Percentiles rank a stretch among this genome's conserved stretches.
phyloP scores from a whole-genome alignment of 805 yeast species.

The Candida tibetensis region DNA sequence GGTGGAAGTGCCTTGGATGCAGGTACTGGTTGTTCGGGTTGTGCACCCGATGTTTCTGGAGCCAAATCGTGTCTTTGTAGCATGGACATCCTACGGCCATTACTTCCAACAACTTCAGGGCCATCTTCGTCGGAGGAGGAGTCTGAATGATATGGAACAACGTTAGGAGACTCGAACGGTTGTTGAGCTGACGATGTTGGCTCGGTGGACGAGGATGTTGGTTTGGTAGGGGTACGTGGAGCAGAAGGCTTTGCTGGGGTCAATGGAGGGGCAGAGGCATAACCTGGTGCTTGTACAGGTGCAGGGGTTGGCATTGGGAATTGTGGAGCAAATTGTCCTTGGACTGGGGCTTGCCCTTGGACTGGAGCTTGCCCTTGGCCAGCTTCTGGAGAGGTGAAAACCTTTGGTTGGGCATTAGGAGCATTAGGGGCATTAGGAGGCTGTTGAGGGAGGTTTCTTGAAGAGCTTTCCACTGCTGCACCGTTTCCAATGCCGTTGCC shows the following conservation, averaged over 20 bases:
- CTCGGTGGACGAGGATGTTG: constrained; percentile 19
- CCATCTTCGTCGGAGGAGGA: constrained; percentile 32
- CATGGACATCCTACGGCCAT: constrained; percentile 28
- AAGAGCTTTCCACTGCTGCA: neutral
- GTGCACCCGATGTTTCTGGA: constrained; percentile 2
- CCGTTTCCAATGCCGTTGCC: neutral
- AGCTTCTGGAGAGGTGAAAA: neutral
- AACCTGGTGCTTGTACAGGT: neutral
- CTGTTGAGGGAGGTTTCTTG: neutral
- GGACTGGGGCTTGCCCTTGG: neutral
- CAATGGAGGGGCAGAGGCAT: neutral
- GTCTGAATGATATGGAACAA: constrained; percentile 30
- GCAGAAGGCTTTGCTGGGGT: constrained; percentile 5
- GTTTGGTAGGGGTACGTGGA: constrained; percentile 13
- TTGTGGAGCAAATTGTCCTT: no score
- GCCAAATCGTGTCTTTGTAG: constrained; percentile 34
- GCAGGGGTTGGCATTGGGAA: no score
- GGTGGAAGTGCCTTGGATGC: neutral
- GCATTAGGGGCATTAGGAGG: neutral
- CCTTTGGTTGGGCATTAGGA: neutral
- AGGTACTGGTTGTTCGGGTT: no score
- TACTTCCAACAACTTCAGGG: constrained; percentile 11
- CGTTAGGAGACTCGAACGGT: constrained; percentile 30
- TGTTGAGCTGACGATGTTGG: constrained; percentile 2
- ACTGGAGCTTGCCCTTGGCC: neutral